A percentile compares a stretch with the other conserved stretches of the same genome.
phyloP scores from a whole-genome alignment of 495 filamentous ascomycete genomes.

The Cercophora newfieldiana region DNA sequence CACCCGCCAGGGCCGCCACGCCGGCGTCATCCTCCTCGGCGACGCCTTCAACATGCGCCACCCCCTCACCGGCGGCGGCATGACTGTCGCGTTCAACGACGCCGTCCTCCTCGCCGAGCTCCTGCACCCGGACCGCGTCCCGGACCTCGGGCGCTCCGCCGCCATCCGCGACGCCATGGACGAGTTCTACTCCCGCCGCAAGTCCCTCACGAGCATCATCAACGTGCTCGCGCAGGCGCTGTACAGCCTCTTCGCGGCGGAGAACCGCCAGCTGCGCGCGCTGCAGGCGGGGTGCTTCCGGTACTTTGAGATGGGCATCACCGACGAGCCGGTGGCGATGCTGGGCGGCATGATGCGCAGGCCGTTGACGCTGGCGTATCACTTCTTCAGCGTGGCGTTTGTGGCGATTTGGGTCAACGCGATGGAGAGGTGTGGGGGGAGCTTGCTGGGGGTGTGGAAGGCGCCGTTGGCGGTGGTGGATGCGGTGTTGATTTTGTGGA shows the following conservation, averaged over 20 bases:
- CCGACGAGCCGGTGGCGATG: conserved; percentile 76
- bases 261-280: conserved; percentile 71
- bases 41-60: conserved; percentile 98
- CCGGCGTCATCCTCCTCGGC: conserved; percentile 79
- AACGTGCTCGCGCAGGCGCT: conserved; percentile 95
- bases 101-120: conserved; percentile 72
- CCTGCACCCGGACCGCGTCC: conserved; percentile 64
- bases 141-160: conserved; percentile 64
- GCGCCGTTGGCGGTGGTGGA: conserved; percentile 61
- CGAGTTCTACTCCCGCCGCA: conserved; percentile 84
- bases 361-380: conserved; percentile 77
- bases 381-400: conserved; percentile 93
- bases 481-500: conserved; percentile 74
- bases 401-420: conserved; percentile 81
- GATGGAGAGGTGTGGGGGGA: conserved; percentile 40
- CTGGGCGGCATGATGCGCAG: conserved; percentile 79
- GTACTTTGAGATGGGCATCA: conserved; percentile 82
- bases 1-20: conserved; percentile 61
- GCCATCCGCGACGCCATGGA: conserved; percentile 67
- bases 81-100: conserved; percentile 94
- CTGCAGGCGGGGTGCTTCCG: conserved; percentile 90
- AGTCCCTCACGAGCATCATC: conserved; percentile 78
- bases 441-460: conserved; percentile 52
- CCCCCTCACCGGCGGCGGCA: conserved; percentile 89
- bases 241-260: conserved; percentile 85